Conservation (phyloP, 2,329 filamentous ascomycete genomes). For the Fusarium pseudograminearum region DNA sequence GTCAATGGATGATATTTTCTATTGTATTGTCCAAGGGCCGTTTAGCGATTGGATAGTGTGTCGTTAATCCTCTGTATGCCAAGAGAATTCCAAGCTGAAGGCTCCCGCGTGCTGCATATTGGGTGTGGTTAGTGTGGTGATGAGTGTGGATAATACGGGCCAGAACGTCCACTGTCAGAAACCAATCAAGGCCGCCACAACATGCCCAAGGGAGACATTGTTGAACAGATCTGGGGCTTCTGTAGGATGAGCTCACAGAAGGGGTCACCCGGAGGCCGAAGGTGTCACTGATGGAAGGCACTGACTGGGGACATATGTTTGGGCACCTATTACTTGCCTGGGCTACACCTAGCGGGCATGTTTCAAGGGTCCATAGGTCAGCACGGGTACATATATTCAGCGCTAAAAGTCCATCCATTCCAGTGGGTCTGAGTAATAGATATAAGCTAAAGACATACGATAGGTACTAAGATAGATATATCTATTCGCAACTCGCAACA, state of each 20-base stretch:
- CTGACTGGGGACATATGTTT: background rate
- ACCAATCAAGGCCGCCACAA: conserved; percentile 30
- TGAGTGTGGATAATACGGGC: conserved; percentile 36
- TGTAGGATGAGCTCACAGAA: conserved; percentile 6
- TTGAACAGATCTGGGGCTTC: conserved; percentile 8
- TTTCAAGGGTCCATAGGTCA: conserved; percentile 38
- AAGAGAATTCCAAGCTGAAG: conserved; percentile 33
- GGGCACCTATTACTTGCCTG: background rate
- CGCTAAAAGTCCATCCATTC: conserved; percentile 19
- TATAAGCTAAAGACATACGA: background rate
- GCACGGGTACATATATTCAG: conserved; percentile 9
- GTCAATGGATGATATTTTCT: conserved; percentile 29
- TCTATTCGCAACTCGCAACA: background rate
- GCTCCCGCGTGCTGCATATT: conserved; percentile 26
- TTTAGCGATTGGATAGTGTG: conserved; percentile 21
- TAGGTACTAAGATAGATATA: background rate
- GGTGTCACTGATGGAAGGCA: conserved; percentile 10
- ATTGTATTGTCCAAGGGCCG: conserved; percentile 9
- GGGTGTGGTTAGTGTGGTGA: conserved; percentile 37
- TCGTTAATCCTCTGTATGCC: conserved; percentile 24
- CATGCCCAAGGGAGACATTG: conserved; percentile 11
- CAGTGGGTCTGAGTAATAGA: conserved; percentile 7
- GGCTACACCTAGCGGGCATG: background rate
- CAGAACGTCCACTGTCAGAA: conserved; percentile 4
- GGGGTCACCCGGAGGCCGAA: conserved; percentile 19